These are phyloP conservation scores for Alternaria sp. DNA, from an alignment of 2,329 filamentous ascomycete species.

Conservation along the genomic window DNA sequence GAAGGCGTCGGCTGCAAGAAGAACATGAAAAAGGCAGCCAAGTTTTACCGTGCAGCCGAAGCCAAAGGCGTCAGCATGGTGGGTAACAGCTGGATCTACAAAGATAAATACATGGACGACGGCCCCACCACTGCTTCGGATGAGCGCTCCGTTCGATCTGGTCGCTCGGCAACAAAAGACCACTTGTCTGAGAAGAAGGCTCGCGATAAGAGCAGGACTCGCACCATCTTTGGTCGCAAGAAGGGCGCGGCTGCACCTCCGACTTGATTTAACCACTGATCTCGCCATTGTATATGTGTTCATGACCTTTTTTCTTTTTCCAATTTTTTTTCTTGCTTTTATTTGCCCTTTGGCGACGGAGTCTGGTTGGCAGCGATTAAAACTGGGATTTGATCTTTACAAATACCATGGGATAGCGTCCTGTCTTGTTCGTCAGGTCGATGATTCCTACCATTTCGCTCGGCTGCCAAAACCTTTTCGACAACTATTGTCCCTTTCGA, in stretches of 20 bases:
- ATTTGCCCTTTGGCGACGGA: slow-evolving; percentile 41
- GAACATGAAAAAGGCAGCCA: slow-evolving; percentile 91
- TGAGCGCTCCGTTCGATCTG: slow-evolving; percentile 56
- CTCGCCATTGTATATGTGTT: slow-evolving; percentile 42
- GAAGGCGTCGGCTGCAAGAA: slow-evolving; percentile 95
- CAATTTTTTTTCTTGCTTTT: slow-evolving; percentile 27
- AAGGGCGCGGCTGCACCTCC: slow-evolving; percentile 50
- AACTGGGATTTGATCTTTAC: no score
- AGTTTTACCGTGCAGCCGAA: slow-evolving; percentile 88
- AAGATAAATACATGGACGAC: slow-evolving; percentile 83
- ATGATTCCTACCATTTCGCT: slow-evolving; percentile 12
- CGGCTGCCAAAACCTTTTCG: slow-evolving; percentile 16
- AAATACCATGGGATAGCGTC: no score
- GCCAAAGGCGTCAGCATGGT: slow-evolving; percentile 96
- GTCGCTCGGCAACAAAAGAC: slow-evolving; percentile 56
- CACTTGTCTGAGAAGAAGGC: slow-evolving; percentile 64
- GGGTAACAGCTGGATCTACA: slow-evolving; percentile 99
- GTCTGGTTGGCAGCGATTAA: slow-evolving; percentile 34
- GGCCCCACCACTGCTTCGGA: slow-evolving; percentile 43
- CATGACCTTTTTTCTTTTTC: slow-evolving; percentile 42
- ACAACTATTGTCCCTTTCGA: slow-evolving; percentile 8
- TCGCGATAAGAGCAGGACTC: slow-evolving; percentile 78
- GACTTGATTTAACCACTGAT: slow-evolving; percentile 21
- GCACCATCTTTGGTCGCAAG: slow-evolving; percentile 75
- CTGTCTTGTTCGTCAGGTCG: no score